Evolutionary conservation across 805 yeast species (phyloP).

Genomic region (Blastobotrys attinorum): DNA sequence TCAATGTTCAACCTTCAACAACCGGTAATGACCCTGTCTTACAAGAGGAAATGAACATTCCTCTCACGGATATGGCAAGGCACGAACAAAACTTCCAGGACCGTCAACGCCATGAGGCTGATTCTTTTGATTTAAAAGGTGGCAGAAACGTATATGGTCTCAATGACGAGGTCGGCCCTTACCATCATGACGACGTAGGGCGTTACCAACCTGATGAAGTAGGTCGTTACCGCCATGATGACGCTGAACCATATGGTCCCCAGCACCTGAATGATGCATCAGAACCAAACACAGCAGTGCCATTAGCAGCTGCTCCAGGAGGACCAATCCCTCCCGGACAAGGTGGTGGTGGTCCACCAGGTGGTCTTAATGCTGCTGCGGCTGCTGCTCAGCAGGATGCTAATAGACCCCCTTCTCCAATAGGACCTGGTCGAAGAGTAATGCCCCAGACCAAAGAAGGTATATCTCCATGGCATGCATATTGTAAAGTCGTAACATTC

Average conservation of each 20-base stretch:
- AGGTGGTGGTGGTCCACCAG: not conserved
- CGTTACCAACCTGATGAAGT: no score
- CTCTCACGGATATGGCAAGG: conserved; percentile 12
- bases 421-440: not conserved
- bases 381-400: not conserved
- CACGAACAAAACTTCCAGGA: conserved; percentile 11
- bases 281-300: not conserved
- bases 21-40: conserved; percentile 61
- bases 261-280: not conserved
- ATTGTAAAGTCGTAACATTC: conserved; percentile 74
- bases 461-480: conserved; percentile 61
- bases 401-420: not conserved
- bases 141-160: conserved; percentile 52
- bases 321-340: not conserved
- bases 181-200: not conserved
- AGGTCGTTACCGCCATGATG: not conserved
- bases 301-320: not conserved
- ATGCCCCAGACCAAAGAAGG: conserved; percentile 12
- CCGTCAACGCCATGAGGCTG: no score
- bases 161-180: conserved; percentile 43
- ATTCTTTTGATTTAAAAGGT: conserved; percentile 17
- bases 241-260: conserved; percentile 5
- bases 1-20: conserved; percentile 58
- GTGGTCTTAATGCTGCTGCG: not conserved
- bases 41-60: conserved; percentile 14